Conservation (phyloP, 2,329 filamentous ascomycete species). For the Neonectria ditissima region DNA sequence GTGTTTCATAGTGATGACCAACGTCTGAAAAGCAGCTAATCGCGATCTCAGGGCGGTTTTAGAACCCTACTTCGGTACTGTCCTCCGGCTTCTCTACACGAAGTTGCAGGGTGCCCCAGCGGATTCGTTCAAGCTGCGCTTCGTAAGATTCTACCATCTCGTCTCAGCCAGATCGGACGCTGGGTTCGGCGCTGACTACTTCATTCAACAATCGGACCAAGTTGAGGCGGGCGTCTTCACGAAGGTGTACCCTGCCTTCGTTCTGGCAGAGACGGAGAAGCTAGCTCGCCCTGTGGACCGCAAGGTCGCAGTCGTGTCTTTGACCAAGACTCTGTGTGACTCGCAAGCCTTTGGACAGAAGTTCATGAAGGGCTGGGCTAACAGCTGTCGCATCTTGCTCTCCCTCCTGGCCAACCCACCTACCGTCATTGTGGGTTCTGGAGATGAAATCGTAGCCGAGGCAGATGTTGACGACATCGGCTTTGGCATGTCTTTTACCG, state of each 20-base stretch:
- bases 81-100: conserved; percentile 86
- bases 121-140: conserved; percentile 86
- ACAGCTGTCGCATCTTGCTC: conserved; percentile 89
- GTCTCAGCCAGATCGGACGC: conserved; percentile 81
- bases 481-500: conserved; percentile 94
- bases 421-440: conserved; percentile 69
- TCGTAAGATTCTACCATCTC: conserved; percentile 95
- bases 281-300: conserved; percentile 88
- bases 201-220: conserved; percentile 84
- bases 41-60: conserved; percentile 65
- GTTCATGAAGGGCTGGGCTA: conserved; percentile 90
- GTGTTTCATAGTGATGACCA: conserved; percentile 49
- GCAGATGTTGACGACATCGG: conserved; percentile 94
- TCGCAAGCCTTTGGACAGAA: conserved; percentile 84
- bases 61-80: conserved; percentile 81
- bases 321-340: conserved; percentile 91
- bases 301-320: conserved; percentile 91
- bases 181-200: conserved; percentile 92
- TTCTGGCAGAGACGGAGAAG: conserved; percentile 90
- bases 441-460: conserved; percentile 84
- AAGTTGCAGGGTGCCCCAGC: conserved; percentile 75
- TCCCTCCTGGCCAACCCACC: conserved; percentile 92
- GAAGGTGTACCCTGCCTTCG: conserved; percentile 85
- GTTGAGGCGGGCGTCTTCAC: conserved; percentile 85
- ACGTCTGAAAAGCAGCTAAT: conserved; percentile 38